Evolutionary conservation across 768 basidiomycete species (phyloP).

Genomic region (Rhizopogon sp.): DNA sequence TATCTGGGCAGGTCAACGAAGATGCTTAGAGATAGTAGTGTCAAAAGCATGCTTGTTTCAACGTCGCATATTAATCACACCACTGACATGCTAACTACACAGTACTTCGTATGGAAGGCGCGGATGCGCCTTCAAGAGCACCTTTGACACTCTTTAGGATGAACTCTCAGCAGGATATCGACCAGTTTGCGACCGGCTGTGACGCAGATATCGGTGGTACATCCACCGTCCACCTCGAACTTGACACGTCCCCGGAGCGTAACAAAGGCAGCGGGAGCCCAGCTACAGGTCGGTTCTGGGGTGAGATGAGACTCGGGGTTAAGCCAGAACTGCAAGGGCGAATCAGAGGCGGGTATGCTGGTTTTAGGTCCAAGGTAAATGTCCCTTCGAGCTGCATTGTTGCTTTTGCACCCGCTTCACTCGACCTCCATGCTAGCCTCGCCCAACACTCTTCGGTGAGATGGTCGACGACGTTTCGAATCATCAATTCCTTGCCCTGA

Average conservation of each 20-base stretch:
- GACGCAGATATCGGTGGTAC: conserved; percentile 87
- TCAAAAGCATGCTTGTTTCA: conserved; percentile 32
- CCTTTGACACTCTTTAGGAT: conserved; percentile 67
- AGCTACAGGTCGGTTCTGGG: conserved; percentile 72
- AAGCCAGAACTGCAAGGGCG: conserved; percentile 60
- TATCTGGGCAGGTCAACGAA: conserved; percentile 37
- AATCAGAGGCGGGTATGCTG: conserved; percentile 84
- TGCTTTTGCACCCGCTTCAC: neutral
- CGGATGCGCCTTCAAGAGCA: conserved; percentile 52
- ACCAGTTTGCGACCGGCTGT: conserved; percentile 71
- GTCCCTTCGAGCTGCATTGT: neutral
- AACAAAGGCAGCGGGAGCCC: conserved; percentile 40
- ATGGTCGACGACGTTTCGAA: conserved; percentile 78
- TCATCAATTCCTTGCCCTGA: conserved; percentile 77
- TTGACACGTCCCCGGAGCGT: conserved; percentile 49
- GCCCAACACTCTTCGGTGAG: conserved; percentile 85
- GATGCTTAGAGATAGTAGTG: conserved; percentile 34
- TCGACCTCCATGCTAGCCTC: conserved; percentile 38
- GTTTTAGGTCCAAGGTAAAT: conserved; percentile 77
- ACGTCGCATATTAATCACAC: neutral
- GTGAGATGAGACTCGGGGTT: conserved; percentile 69
- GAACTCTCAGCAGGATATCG: conserved; percentile 51
- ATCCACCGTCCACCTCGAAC: conserved; percentile 71
- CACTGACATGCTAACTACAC: conserved; percentile 9
- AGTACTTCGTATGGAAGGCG: conserved; percentile 78